Conservation (phyloP, 768 basidiomycete species). For the Steccherinum ochraceum region DNA sequence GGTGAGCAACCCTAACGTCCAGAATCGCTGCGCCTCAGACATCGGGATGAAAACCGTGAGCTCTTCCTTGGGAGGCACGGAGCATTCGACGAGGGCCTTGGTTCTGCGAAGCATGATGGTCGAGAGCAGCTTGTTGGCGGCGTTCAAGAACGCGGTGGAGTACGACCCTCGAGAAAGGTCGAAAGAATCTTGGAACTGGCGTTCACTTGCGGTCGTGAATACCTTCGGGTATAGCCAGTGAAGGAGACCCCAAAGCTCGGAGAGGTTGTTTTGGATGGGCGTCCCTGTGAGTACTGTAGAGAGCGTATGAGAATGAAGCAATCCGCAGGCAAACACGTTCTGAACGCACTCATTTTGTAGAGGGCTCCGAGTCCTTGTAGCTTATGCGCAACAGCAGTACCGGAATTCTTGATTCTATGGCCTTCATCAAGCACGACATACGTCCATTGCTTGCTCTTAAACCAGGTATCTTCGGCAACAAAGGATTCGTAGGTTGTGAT, state of each 20-base stretch:
- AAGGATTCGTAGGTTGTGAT: constrained; percentile 68
- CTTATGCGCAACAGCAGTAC: constrained; percentile 45
- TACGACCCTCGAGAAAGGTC: constrained; percentile 49
- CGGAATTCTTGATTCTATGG: constrained; percentile 68
- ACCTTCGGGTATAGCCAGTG: constrained; percentile 51
- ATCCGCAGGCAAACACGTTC: neutral
- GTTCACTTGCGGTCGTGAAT: constrained; percentile 42
- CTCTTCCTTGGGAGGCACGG: constrained; percentile 53
- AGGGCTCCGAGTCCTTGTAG: constrained; percentile 50
- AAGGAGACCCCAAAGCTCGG: constrained; percentile 51
- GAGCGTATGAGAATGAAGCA: neutral
- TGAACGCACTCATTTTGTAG: constrained; percentile 44
- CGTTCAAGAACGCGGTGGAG: constrained; percentile 39
- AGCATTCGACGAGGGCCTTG: constrained; percentile 39
- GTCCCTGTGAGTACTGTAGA: constrained; percentile 62
- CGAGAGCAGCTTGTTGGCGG: constrained; percentile 41
- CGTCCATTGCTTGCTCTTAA: constrained; percentile 52
- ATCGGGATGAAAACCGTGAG: constrained; percentile 50
- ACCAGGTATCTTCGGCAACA: constrained; percentile 50
- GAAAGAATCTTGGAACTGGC: constrained; percentile 46
- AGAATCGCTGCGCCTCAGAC: constrained; percentile 55
- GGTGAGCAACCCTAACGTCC: constrained; percentile 52
- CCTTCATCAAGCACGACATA: constrained; percentile 62
- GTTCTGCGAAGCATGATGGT: constrained; percentile 57
- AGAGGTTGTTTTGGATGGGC: constrained; percentile 62